Percentiles rank a stretch among this genome's conserved stretches.
phyloP scores from a whole-genome alignment of 225 moss, liverwort and hornwort genomes.

The Bryum argenteum region DNA sequence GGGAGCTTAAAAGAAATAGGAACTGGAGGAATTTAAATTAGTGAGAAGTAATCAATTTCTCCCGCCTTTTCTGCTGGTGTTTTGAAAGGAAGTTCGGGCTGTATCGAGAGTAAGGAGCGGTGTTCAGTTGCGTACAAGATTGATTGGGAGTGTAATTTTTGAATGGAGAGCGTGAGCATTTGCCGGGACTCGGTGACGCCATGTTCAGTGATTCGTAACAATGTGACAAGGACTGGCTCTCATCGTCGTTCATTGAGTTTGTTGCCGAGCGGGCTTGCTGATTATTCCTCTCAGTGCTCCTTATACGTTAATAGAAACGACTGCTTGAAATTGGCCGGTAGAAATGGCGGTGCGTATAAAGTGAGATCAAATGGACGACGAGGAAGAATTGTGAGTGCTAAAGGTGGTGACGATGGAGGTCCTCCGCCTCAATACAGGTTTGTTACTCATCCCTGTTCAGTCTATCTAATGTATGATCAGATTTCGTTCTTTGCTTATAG shows the following conservation, averaged over 20 bases:
- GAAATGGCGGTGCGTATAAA: slow-evolving; percentile 21
- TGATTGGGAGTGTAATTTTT: slow-evolving; percentile 13
- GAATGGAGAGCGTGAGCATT: slow-evolving; percentile 51
- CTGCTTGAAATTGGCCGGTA: slow-evolving; percentile 32
- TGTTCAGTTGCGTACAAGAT: slow-evolving; percentile 3
- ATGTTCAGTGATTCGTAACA: slow-evolving; percentile 20
- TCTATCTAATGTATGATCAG: background rate
- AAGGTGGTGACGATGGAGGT: slow-evolving; percentile 45
- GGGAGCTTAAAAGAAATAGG: no score
- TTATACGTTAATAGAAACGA: slow-evolving; percentile 26
- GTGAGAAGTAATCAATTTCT: background rate
- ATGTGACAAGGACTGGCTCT: slow-evolving; percentile 29
- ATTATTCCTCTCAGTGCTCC: slow-evolving; percentile 39
- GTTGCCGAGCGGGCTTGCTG: slow-evolving; percentile 29
- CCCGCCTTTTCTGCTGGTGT: background rate
- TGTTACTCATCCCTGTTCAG: background rate
- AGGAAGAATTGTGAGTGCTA: slow-evolving; percentile 40
- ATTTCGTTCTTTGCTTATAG: slow-evolving; percentile 17
- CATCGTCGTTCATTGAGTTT: slow-evolving; percentile 26
- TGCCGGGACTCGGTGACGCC: slow-evolving; percentile 36
- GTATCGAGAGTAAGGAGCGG: background rate
- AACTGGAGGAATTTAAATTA: no score
- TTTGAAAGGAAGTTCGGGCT: slow-evolving; percentile 7
- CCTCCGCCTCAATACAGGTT: slow-evolving; percentile 63
- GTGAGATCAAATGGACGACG: slow-evolving; percentile 26